Percentiles rank a stretch among this genome's conserved stretches.
These are phyloP conservation scores for Diversispora epigaea DNA, from an alignment of 192 early-diverging fungal genomes.

Conservation along the genomic window DNA sequence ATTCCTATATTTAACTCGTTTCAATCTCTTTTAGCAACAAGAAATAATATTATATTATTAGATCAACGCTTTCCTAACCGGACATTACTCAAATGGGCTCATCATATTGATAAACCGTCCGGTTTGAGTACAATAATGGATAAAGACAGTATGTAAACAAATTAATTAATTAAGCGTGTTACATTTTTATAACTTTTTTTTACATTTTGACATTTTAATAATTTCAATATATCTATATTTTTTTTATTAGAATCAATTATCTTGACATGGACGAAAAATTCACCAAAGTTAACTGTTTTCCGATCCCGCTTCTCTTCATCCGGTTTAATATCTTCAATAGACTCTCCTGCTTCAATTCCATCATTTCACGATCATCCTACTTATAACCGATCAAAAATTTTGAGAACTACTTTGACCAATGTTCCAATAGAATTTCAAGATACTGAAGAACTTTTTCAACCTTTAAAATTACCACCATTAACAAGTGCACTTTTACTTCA, in stretches of 20 bases:
- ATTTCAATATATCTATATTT: neutral
- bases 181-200: neutral
- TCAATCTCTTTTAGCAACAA: constrained; percentile 11
- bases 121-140: constrained; percentile 8
- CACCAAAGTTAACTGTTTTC: constrained; percentile 6
- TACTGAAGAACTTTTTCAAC: neutral
- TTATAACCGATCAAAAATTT: constrained; percentile 3
- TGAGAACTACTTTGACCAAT: neutral
- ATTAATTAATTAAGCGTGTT: no score
- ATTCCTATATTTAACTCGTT: neutral
- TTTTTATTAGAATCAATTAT: neutral
- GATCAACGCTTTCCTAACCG: constrained; percentile 34
- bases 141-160: constrained; percentile 4
- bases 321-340: neutral
- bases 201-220: neutral
- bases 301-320: neutral
- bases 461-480: constrained; percentile 4
- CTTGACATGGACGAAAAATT: constrained; percentile 18
- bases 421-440: neutral
- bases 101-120: neutral
- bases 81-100: constrained; percentile 7
- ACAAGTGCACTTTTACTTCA: neutral
- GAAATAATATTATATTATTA: constrained; percentile 3
- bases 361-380: constrained; percentile 11
- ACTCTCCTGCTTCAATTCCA: neutral